These are phyloP conservation scores for Graphilbum ipis-grandicollis DNA, from an alignment of 2,329 filamentous ascomycete genomes.

Conservation along the genomic window DNA sequence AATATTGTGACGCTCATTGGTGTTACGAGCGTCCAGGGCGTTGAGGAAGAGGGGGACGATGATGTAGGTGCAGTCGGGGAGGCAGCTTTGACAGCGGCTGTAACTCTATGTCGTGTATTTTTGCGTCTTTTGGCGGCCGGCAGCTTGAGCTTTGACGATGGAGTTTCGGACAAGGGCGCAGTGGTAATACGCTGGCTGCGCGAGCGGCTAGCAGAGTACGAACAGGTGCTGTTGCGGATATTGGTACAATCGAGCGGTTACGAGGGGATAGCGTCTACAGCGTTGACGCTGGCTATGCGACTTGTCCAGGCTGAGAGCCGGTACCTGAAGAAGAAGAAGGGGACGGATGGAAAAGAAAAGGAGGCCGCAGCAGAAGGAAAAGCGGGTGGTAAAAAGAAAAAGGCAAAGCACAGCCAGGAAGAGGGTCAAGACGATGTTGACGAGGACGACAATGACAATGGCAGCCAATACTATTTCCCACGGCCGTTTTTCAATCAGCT, in stretches of 20 bases:
- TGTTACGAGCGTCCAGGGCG: slow-evolving; percentile 19
- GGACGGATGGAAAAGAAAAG: slow-evolving; percentile 17
- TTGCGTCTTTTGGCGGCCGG: slow-evolving; percentile 63
- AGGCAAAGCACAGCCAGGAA: neutral
- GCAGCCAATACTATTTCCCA: slow-evolving; percentile 38
- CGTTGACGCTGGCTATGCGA: slow-evolving; percentile 66
- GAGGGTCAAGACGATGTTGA: neutral
- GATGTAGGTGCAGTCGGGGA: slow-evolving; percentile 19
- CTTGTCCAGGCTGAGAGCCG: slow-evolving; percentile 65
- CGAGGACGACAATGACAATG: neutral
- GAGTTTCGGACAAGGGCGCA: slow-evolving; percentile 52
- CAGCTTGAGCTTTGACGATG: slow-evolving; percentile 46
- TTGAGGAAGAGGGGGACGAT: slow-evolving; percentile 17
- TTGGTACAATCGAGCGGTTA: slow-evolving; percentile 42
- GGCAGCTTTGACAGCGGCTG: slow-evolving; percentile 56
- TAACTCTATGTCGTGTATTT: slow-evolving; percentile 77
- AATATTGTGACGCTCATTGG: slow-evolving; percentile 62
- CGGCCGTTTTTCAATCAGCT: slow-evolving; percentile 48
- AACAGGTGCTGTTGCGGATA: slow-evolving; percentile 40
- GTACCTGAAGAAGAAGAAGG: slow-evolving; percentile 34
- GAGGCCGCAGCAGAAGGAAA: slow-evolving; percentile 15
- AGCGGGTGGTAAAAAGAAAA: slow-evolving; percentile 20
- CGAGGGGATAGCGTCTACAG: slow-evolving; percentile 51
- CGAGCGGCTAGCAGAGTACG: slow-evolving; percentile 56
- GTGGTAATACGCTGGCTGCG: slow-evolving; percentile 66